phyloP scores from a whole-genome alignment of 345 rosid species.

The Psidium guajava region DNA sequence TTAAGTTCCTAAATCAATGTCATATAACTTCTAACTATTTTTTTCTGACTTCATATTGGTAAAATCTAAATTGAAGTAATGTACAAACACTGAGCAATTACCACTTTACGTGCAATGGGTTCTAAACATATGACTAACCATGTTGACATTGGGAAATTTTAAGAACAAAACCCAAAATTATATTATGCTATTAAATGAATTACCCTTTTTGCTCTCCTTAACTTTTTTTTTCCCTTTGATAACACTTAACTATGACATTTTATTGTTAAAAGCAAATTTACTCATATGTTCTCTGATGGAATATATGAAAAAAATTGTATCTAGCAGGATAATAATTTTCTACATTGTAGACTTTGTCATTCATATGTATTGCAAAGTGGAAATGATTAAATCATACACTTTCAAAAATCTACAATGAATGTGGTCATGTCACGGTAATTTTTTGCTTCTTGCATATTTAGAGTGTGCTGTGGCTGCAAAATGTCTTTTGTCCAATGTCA shows the following conservation, averaged over 20 bases:
- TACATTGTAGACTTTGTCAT: not conserved
- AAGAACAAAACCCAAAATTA: not conserved
- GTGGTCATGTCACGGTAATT: not conserved
- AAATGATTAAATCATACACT: not conserved
- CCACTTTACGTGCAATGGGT: not conserved
- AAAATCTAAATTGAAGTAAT: not conserved
- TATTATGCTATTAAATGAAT: not conserved
- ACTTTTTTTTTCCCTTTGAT: not conserved
- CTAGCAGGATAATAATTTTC: not conserved
- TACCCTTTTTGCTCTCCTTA: not conserved
- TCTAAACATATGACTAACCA: not conserved
- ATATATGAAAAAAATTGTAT: not conserved
- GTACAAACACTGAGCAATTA: not conserved
- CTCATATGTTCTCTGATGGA: not conserved
- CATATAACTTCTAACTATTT: not conserved
- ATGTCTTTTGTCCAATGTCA: not conserved
- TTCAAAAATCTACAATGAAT: not conserved
- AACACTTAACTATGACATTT: not conserved
- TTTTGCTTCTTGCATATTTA: not conserved
- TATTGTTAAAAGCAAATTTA: not conserved
- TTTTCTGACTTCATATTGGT: not conserved
- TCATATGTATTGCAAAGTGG: not conserved
- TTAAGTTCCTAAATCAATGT: not conserved
- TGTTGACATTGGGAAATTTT: not conserved
- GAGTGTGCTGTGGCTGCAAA: not conserved